Conservation (phyloP, 2,329 filamentous ascomycete genomes). For the Verruconis gallopava region DNA sequence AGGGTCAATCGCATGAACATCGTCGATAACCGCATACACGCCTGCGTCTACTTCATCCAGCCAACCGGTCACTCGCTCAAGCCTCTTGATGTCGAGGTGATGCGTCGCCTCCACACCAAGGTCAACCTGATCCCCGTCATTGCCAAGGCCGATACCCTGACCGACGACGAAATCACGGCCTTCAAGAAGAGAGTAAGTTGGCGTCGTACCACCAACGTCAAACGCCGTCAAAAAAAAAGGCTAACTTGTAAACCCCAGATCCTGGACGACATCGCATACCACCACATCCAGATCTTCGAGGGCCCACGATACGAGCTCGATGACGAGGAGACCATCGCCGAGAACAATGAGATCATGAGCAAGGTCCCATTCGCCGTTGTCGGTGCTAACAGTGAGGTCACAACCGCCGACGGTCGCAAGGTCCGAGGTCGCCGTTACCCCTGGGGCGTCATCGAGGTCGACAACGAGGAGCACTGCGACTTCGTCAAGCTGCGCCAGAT, state of each 20-base stretch:
- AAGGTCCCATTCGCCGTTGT: constrained; percentile 98
- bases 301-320: constrained; percentile 96
- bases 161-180: constrained; percentile 83
- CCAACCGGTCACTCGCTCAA: constrained; percentile 97
- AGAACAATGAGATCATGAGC: constrained; percentile 99
- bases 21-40: constrained; percentile 96
- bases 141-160: constrained; percentile 95
- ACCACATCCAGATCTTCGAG: constrained; percentile 98
- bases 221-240: background rate
- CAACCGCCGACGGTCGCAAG: constrained; percentile 81
- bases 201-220: background rate
- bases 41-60: constrained; percentile 99
- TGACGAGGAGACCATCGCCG: constrained; percentile 97
- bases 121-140: constrained; percentile 99
- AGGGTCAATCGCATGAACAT: constrained; percentile 99
- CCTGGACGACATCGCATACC: constrained; percentile 88
- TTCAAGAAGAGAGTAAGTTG: constrained; percentile 90
- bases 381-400: constrained; percentile 89
- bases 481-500: constrained; percentile 99
- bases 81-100: constrained; percentile 97
- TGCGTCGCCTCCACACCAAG: constrained; percentile 98
- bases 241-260: constrained; percentile 52
- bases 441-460: constrained; percentile 97
- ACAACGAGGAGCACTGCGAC: constrained; percentile 99
- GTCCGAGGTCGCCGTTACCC: constrained; percentile 93